Conservation (phyloP, 2,329 filamentous ascomycete genomes). For the Fusarium xyrophilum region DNA sequence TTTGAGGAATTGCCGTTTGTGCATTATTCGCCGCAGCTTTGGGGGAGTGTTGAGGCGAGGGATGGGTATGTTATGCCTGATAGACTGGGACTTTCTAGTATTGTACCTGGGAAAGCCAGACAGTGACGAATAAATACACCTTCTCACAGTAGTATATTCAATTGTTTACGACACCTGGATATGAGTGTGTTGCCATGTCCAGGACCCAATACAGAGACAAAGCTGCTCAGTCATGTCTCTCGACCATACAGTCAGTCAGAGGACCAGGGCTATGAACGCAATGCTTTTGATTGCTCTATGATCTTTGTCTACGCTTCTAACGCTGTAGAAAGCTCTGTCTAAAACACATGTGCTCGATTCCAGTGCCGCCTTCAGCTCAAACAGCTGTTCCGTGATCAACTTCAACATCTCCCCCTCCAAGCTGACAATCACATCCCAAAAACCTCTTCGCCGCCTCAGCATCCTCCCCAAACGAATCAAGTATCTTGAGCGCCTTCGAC, state of each 20-base stretch:
- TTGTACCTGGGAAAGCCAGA: neutral
- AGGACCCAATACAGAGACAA: neutral
- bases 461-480: conserved; percentile 57
- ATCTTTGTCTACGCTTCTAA: neutral
- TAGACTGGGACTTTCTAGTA: conserved; percentile 28
- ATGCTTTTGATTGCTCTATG: neutral
- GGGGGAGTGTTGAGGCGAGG: conserved; percentile 40
- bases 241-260: neutral
- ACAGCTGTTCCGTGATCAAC: conserved; percentile 28
- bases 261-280: neutral
- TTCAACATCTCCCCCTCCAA: neutral
- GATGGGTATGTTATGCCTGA: conserved; percentile 37
- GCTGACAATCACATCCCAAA: conserved; percentile 70
- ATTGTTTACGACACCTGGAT: neutral
- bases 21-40: conserved; percentile 41
- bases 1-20: conserved; percentile 40
- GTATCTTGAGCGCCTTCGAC: conserved; percentile 59
- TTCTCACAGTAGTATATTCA: accelerated
- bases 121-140: accelerated
- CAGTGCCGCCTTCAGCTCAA: neutral
- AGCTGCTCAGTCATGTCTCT: neutral
- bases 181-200: accelerated
- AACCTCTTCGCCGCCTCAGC: conserved; percentile 57
- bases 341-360: neutral
- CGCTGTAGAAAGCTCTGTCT: accelerated